Base-by-base conservation (phyloP, 352 stramenopile genomes). In the Globisporangium cystogenes region DNA sequence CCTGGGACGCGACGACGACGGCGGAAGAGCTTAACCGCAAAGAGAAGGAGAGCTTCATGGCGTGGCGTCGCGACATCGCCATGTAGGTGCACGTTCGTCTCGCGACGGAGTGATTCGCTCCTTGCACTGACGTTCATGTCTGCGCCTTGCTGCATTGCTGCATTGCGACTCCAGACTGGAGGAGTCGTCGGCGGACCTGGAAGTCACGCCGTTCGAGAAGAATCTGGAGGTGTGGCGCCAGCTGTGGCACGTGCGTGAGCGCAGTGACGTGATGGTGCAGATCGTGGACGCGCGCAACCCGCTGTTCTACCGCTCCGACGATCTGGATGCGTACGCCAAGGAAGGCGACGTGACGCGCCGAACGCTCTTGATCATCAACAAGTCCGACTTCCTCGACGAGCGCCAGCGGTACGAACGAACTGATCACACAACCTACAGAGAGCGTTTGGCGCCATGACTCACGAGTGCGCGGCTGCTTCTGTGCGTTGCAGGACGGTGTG, bases 151-250 rank as follows among this genome's bases (percentile, higher is more conserved):
- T 12, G 14, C 11, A 3, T 2, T 18, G 33, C 33, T 39, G 33
- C 18, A 21, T 33, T 20, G 12, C 23, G 3, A 15, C 8, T 62
- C 6, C 50, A 94, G 84, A 43, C 53, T 93, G 39, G 85, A 95
- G 57, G 67, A 74, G 51, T 86, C 85, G 18, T 81, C 80, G 7
- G 80, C 91, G 7, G 70, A 85, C 46, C 65, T 90, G 29, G 87
- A 93, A 59, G 95, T 99, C 29, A 99, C 97, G 18, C 98, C 98
- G 18, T 99, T 99, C 64, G 98, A 99, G 77, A 99, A 99, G 76
- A 99, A 99, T 72, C 54, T 99, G 40, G 95, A 99, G 60, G 97
- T 99, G 26, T 99, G 98, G 98, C 87, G 97, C 37, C 98, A 99
- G 72, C 73, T 99, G 7, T 99, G 98, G 98, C 85, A 98, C 35